Evolutionary conservation across 2,329 filamentous ascomycete genomes (phyloP), one percentile per base, ranked within the genome.

Genomic region (Monosporascus sp.): DNA sequence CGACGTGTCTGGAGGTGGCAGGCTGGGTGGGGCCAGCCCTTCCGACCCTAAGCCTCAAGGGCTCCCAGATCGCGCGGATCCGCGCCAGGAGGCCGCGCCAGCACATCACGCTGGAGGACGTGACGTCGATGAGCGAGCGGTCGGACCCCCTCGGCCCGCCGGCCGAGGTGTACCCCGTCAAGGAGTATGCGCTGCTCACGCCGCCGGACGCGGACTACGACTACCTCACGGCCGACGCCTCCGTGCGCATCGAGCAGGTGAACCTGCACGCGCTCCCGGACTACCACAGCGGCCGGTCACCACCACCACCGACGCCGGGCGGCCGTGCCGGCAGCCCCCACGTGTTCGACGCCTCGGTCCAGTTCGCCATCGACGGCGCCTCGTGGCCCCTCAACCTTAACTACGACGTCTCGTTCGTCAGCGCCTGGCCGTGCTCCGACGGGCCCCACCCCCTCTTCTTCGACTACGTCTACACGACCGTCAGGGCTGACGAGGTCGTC

Each of bases 11-110:
- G 58, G 80, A 86, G 52, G 78, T 88, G 20, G 87, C 82, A 44
- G 88, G 88, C 24, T 91, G 88, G 88, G 75, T 91, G 40, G 88
- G 88, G 0, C 88, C 88, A 2, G 86, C 85, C 31, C 79, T 85
- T 7, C 85, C 85, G 22, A 87, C 86, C 2, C 72, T 77, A 3
- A 86, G 90, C 65, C 79, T 91, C 3, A 78, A 76, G 48, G 80
- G 83, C 38, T 85, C 84, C 2, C 85, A 91, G 68, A 88, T 89
- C 56, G 86, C 87, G 0, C 78, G 85, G 37, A 81, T 91, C 53
- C 82, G 85, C 55, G 80, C 85, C 53, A 77, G 79, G 16, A 75
- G 74, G 17, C 78, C 84, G 2, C 80, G 77, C 22, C 80, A 85
- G 62, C 73, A 69, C 35, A 74, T 88, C 52, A 78, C 74, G 0